Evolutionary conservation across 495 filamentous ascomycete genomes (phyloP), one percentile per base, ranked within the genome.

Genomic region (Penicillium maclennaniae): DNA sequence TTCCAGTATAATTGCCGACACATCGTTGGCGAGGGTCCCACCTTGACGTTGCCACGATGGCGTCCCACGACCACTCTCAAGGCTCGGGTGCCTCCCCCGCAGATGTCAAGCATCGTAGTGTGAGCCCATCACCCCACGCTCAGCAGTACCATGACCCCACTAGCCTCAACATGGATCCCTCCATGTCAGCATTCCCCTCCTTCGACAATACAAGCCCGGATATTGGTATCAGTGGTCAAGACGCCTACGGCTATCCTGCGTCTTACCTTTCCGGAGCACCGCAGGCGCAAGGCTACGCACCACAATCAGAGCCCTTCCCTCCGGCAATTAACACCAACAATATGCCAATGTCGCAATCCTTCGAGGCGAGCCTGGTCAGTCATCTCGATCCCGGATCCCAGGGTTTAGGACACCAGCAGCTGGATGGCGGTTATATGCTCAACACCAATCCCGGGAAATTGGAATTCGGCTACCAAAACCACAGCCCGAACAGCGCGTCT

Each of bases 391-490:
- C 63, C 5, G 54, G 49, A 44, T 48, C 62, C 16, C 44, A 58
- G 6, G 59, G 49, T 6, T 42, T 68, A 10, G 34, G 59, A 25
- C 43, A 61, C 6, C 45, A 63, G 47, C 69, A 67, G n/a, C 46
- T 58, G 4, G 70, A 72, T 16, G 74, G 71, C 41, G 71, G 69
- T 47, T 75, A 71, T 48, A 47, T 77, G 15, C 56, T 77, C 43
- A 66, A 70, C 51, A 65, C 70, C 6, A 70, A 68, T 42, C 46
- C 63, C 3, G 47, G 58, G 28, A 68, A 73, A 41, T 63, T 75
- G 47, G 73, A 76, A 50, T 76, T 73, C 21, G 61, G 69, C 48
- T 76, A 76, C 47, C 62, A 67, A 40, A 68, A 67, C 43, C 61
- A 65, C 45, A 69, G 65, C 47, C 62, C 66, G 19, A 66, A 69